Evolutionary conservation across 1,139 yeast species (phyloP), one percentile per base, ranked within the genome.

Genomic region (Sugiyamaella grinbergsii): DNA sequence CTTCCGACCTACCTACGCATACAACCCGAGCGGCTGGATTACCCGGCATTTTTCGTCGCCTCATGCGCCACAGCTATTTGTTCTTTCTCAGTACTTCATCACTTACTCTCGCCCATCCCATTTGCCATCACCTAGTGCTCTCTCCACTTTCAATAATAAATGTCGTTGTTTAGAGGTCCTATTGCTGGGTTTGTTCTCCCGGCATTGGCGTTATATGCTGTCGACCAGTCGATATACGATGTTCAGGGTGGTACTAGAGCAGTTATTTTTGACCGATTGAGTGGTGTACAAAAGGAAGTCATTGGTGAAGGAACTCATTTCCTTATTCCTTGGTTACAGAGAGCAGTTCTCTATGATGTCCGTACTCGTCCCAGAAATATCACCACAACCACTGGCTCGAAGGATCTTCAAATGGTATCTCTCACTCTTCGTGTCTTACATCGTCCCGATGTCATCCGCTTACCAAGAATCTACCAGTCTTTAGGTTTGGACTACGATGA

Each of bases 241-340:
- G 98, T 93, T 39, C 84, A 85, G 64, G 98, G 98, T 52, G 98
- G 98, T 51, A 81, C 88, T 57, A 79, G 98, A 65, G 98, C 98
- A 19, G 96, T 93, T 51, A 87, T 93, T 58, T 93, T 94, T 65
- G 98, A 93, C 73, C 79, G 99, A 63, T 72, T 93, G 55, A 73
- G 78, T 49, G 99, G 99, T 74, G 96, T 93, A 51, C 85, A 88
- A 70, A 83, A 82, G 62, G 74, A 74, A 11, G 97, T 93, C 23
- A 76, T 90, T 58, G 97, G 97, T 26, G 99, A 93, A 73, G 99
- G 99, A 52, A 88, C 98, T 31, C 98, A 93, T 70, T 93, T 93
- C 69, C 75, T 91, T 57, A 71, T 93, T 50, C 99, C 99, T 43
- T 93, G 99, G 98, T 76, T 93, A 56, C 98, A 93, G 69, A 83